Base-by-base conservation (phyloP, 2,329 filamentous ascomycete species). In the Penicillium hesseltinei region DNA sequence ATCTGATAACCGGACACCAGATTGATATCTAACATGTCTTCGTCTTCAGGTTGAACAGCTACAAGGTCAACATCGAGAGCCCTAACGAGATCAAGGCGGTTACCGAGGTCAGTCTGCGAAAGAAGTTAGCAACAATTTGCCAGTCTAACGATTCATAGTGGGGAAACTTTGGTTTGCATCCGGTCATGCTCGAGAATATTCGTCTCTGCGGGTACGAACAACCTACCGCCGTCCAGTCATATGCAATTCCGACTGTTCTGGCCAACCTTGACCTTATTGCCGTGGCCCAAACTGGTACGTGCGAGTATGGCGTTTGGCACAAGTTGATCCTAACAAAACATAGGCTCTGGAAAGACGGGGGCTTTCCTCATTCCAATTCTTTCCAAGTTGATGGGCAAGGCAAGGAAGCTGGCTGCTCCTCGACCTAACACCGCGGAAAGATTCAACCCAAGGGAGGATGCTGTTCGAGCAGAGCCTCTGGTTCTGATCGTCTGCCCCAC, bases 261-360 rank as follows among this genome's bases (percentile, higher is more conserved):
- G 78, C 83, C 49, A 89, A 89, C 1, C 80, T 89, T 64, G 94
- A 99, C 74, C 80, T 97, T 31, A 90, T 97, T 63, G 92, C 88
- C 3, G 86, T 94, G 67, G 92, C 94, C 9, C 93, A 97, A 76
- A 99, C 94, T 47, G 93, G 93, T 95, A 79, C 74, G 84, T 77
- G 10, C n/a, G 7, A 9, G 27, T 36, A 10, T 25, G 7, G 5
- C 21, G 5, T 15, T 7, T 13, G 23, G 27, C 5, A 27, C 1
- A 3, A 36, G 2, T 13, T 27, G 17, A 33, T 15, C 27, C 56
- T 68, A 43, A 69, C 52, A 15, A 13, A 25, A n/a, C 21, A 5
- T 29, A 97, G 93, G 94, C 21, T 97, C 93, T 27, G 94, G 94
- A 51, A 99, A 99, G 81, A 99, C 94, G 0, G 93, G 90, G 0